Percentiles rank a stretch among this genome's conserved stretches.
Evolutionary conservation across 2,329 filamentous ascomycete species (phyloP).

Genomic region (Cercospora zeae-maydis): DNA sequence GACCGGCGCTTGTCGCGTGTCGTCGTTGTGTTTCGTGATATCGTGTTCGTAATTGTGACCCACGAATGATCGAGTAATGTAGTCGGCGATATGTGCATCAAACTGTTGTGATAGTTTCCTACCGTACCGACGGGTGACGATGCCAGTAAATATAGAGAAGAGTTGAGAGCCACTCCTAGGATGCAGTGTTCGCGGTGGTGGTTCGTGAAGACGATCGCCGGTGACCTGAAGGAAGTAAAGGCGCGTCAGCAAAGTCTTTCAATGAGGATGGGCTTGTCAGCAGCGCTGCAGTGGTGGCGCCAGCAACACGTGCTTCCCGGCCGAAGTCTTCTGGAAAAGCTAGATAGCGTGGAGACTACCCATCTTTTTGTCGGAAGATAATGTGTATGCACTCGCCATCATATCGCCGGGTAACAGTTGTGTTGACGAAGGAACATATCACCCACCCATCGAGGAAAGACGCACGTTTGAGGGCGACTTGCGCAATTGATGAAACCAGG

Average conservation of each 20-base stretch:
- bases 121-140: background rate
- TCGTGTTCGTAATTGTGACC: background rate
- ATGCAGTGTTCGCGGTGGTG: background rate
- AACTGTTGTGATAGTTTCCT: background rate
- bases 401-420: background rate
- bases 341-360: background rate
- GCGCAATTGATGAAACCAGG: background rate
- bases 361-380: background rate
- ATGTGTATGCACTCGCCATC: background rate
- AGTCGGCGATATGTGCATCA: background rate
- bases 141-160: background rate
- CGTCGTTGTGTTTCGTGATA: background rate
- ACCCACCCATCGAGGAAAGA: background rate
- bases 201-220: background rate
- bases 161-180: background rate
- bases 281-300: background rate
- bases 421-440: background rate
- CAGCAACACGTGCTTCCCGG: background rate
- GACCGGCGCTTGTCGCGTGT: background rate
- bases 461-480: background rate
- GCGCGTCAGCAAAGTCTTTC: background rate
- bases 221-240: background rate
- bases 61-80: background rate
- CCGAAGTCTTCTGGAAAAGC: background rate
- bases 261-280: background rate